A percentile compares a stretch with the other conserved stretches of the same genome.
Conservation (phyloP, 805 yeast species). For the Metschnikowia koreensis region DNA sequence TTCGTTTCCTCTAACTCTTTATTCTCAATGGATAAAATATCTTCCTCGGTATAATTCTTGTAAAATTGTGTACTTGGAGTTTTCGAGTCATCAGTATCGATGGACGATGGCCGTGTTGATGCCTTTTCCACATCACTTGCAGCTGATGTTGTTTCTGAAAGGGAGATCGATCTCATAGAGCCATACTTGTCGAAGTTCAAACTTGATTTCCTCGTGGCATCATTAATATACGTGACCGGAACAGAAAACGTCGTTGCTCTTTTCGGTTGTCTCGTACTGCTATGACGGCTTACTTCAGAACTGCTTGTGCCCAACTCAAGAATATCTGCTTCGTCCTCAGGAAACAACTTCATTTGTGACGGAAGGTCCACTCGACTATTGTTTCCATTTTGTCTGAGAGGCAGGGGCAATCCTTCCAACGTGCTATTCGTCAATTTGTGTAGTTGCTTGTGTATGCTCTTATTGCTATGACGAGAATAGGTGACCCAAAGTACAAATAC, state of each 20-base stretch:
- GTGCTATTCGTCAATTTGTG: slow-evolving; percentile 20
- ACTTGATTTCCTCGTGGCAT: slow-evolving; percentile 1
- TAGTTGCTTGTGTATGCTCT: slow-evolving; percentile 25
- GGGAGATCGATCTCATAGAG: slow-evolving; percentile 4
- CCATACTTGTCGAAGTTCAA: not conserved
- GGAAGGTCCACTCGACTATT: slow-evolving; percentile 40
- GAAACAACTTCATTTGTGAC: slow-evolving; percentile 53
- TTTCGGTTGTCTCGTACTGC: slow-evolving; percentile 33
- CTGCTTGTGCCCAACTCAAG: slow-evolving; percentile 29
- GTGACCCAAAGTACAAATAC: slow-evolving; percentile 80
- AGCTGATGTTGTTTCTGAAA: slow-evolving; percentile 7
- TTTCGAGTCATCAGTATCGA: slow-evolving; percentile 9
- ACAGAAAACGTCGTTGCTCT: slow-evolving; percentile 27
- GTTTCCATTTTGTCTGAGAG: slow-evolving; percentile 7
- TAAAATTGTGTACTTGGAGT: slow-evolving; percentile 15
- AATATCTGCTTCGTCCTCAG: slow-evolving; percentile 33
- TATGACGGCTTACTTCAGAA: slow-evolving; percentile 30
- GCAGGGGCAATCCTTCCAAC: slow-evolving; percentile 11
- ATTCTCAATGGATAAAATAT: slow-evolving; percentile 46
- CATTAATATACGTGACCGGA: slow-evolving; percentile 22
- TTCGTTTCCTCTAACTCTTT: slow-evolving; percentile 39
- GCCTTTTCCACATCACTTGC: slow-evolving; percentile 7
- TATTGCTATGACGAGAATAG: slow-evolving; percentile 54
- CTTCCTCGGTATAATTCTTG: slow-evolving; percentile 37
- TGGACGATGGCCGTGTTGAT: slow-evolving; percentile 10